These are phyloP conservation scores for Microcyclospora pomicola DNA, from an alignment of 2,329 filamentous ascomycete genomes.

Conservation along the genomic window DNA sequence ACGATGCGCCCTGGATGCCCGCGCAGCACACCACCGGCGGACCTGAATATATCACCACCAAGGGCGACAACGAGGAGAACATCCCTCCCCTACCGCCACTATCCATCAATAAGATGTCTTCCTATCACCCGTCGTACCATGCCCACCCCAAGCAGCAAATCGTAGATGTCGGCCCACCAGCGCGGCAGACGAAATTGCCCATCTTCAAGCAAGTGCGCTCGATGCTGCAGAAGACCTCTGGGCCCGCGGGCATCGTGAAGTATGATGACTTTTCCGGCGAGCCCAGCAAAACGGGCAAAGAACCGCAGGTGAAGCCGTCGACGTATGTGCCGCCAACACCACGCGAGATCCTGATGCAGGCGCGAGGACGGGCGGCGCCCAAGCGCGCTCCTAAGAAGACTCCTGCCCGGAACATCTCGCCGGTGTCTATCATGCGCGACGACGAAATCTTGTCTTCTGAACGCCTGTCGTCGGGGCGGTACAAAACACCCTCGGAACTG, in stretches of 20 bases:
- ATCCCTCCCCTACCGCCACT: slow-evolving; percentile 12
- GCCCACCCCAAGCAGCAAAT: slow-evolving; percentile 12
- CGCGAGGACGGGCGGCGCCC: no score
- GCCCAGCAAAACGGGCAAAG: slow-evolving; percentile 5
- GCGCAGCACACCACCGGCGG: neutral
- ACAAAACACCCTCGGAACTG: neutral
- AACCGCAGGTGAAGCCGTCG: slow-evolving; percentile 8
- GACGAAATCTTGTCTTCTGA: slow-evolving; percentile 9
- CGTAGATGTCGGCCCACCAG: slow-evolving; percentile 13
- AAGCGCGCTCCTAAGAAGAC: neutral
- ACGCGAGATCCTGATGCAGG: no score
- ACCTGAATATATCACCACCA: neutral
- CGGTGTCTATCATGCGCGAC: slow-evolving; percentile 12
- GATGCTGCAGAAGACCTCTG: slow-evolving; percentile 18
- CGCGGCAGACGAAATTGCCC: slow-evolving; percentile 3
- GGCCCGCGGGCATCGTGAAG: slow-evolving; percentile 2
- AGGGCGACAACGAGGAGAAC: slow-evolving; percentile 3
- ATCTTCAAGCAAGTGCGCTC: slow-evolving; percentile 20
- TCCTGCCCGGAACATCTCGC: slow-evolving; percentile 4
- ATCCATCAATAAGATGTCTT: slow-evolving; percentile 4
- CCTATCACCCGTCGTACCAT: slow-evolving; percentile 7
- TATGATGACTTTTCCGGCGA: slow-evolving; percentile 12
- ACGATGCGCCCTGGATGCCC: slow-evolving; percentile 15
- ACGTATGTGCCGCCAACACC: slow-evolving; percentile 5
- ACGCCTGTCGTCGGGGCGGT: neutral